phyloP scores from a whole-genome alignment of 1,284 basidiomycete species.

The Tilletia indica region DNA sequence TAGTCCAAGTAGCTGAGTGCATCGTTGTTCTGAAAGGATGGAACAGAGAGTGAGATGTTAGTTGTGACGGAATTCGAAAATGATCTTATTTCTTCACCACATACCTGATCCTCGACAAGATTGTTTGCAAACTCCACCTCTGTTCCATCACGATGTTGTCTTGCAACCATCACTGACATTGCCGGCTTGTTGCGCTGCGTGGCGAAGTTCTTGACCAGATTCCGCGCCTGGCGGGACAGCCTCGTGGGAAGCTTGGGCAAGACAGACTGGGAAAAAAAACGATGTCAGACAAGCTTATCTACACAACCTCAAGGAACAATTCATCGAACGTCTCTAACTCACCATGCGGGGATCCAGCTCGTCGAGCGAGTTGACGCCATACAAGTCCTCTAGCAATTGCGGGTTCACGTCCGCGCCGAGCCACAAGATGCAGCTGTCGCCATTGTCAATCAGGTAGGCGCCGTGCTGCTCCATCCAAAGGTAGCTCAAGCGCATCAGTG shows the following conservation, averaged over 20 bases:
- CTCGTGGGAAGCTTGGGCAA: slow-evolving; percentile 74
- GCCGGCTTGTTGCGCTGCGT: slow-evolving; percentile 65
- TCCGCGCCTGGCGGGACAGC: slow-evolving; percentile 79
- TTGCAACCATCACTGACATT: slow-evolving; percentile 73
- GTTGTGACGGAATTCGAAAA: not conserved
- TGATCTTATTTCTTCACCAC: not conserved
- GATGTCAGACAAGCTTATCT: not conserved
- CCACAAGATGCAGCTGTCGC: slow-evolving; percentile 87
- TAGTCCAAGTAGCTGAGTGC: slow-evolving; percentile 64
- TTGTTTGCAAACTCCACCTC: slow-evolving; percentile 97
- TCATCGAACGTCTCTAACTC: slow-evolving; percentile 29
- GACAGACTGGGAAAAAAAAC: slow-evolving; percentile 60
- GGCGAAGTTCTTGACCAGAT: slow-evolving; percentile 74
- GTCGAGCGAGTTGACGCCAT: slow-evolving; percentile 76
- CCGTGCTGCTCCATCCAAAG: slow-evolving; percentile 86
- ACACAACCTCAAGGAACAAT: too few species aligned
- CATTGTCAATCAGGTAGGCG: slow-evolving; percentile 90
- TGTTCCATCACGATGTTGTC: slow-evolving; percentile 86
- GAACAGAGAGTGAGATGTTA: not conserved
- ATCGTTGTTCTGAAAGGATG: slow-evolving; percentile 71
- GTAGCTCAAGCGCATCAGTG: slow-evolving; percentile 79
- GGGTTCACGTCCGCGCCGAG: slow-evolving; percentile 79
- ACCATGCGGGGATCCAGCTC: slow-evolving; percentile 74
- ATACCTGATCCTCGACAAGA: slow-evolving; percentile 80
- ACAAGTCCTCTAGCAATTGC: slow-evolving; percentile 78